Base-by-base conservation (phyloP, 805 yeast species). In the Wickerhamomyces chaumierensis region DNA sequence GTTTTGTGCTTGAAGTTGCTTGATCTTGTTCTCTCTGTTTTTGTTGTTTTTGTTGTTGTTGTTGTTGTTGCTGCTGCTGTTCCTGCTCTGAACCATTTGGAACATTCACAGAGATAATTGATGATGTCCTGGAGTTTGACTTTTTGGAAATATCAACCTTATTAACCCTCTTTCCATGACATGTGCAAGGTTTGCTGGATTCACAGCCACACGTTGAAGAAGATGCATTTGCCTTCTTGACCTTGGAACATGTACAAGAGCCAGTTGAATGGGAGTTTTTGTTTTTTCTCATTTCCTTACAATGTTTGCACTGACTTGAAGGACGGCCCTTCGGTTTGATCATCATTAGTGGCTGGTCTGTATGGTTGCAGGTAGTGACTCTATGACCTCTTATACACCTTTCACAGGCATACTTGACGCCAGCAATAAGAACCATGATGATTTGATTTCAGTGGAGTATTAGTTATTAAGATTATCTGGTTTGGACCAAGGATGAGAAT, bases 261-360 rank as follows among this genome's bases (percentile, higher is more conserved):
- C 73, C 73, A 1, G 63, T 51, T 0, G 70, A 62, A 54, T 83
- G 92, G 2, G 75, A 63, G 49, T 79, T 76, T 48, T 78, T 80
- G 43, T 66, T 53, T 52, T 76, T 78, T 29, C 95, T 64, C 47
- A 78, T 72, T 41, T 80, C 85, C 45, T 86, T 77, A 56, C 95
- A 90, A 55, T 83, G 94, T 31, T 71, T 66, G 53, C 97, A 90
- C 53, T 87, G 95, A 2, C 95, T 79, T 0, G 95, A 78, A 1
- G 98, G 98, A 40, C 98, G 68, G 3, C 98, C 98, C 56, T 92
- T 92, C 15, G 95, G 96, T 55, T 92, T 92, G 57, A 92, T 90
- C 83, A 81, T 81, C 56, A 83, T 80, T 48, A 92, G 64, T 4
- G 94, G 94, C 53, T 84, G 85, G 48, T 92, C 95, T 0, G 88